phyloP scores from a whole-genome alignment of 805 yeast species.

The Vanderwaltozyma polyspora region DNA sequence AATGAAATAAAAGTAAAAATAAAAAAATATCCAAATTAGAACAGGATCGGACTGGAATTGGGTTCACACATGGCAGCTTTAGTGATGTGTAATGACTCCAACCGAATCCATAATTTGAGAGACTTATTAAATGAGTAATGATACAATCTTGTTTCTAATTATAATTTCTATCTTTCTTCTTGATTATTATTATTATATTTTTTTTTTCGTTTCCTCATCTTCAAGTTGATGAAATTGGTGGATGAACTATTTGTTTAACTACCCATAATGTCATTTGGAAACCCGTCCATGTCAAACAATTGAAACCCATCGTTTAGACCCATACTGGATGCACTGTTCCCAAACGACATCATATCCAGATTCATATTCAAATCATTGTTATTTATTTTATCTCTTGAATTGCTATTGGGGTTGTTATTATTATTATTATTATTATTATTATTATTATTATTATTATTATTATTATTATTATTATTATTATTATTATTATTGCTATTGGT shows the following conservation, averaged over 20 bases:
- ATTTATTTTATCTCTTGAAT: neutral
- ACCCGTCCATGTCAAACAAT: constrained; percentile 4
- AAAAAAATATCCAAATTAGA: no score
- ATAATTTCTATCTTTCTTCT: no score
- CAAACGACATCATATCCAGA: constrained; percentile 1
- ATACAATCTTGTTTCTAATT: no score
- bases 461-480: constrained; percentile 9
- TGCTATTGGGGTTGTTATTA: neutral
- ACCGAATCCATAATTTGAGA: no score
- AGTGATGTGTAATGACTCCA: no score
- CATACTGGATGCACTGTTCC: neutral
- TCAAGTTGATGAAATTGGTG: neutral
- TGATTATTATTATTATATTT: no score
- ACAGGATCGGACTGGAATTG: no score
- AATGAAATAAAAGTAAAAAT: no score
- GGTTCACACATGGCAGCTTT: no score
- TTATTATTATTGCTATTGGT: constrained; percentile 16
- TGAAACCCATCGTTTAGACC: constrained; percentile 2
- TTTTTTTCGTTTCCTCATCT: no score
- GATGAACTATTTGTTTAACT: neutral
- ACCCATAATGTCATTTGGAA: constrained; percentile 4
- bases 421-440: constrained; percentile 4
- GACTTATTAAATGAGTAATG: no score
- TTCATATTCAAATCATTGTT: neutral
- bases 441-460: constrained; percentile 7